Base-by-base conservation (phyloP, 805 yeast species). In the Maudiozyma saulgeensis region DNA sequence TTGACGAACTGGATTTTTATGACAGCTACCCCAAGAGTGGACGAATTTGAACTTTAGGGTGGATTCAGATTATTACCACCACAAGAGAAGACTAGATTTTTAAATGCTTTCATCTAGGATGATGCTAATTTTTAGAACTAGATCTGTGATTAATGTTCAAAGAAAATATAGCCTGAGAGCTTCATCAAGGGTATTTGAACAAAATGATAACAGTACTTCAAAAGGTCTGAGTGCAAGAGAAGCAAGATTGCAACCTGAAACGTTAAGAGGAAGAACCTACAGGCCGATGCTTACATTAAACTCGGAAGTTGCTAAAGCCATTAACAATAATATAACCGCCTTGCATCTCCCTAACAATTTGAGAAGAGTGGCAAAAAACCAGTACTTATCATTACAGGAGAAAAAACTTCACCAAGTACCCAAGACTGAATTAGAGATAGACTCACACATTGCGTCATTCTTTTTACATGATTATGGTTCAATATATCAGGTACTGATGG, bases 391-490 rank as follows among this genome's bases (percentile, higher is more conserved):
- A 4, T 56, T 87, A 47, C 72, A 72, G 23, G 74, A 76, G 15
- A 75, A 74, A 0, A 79, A 76, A 50, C 64, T 85, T 1, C 87
- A 82, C 53, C 64, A 69, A 43, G 77, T 75, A 4, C 68, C 79
- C 1, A 59, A 53, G 44, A 62, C 72, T 0, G 69, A 67, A 25
- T 52, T 69, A 48, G 88, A 84, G 45, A 84, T 84, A 1, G 96
- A 90, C 63, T 80, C 93, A 2, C 84, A 84, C 52, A 80, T 91
- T 38, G 90, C 87, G 0, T 82, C 90, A 0, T 74, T 84, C 11
- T 88, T 91, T 59, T 69, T 86, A 2, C 96, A 87, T 58, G 85
- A 87, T 59, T 91, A 87, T 61, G 85, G 88, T 1, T 76, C 87
- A 13, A 64, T 80, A 2, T 72, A 72, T 47, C 86, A 82, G 53